Evolutionary conservation across 768 basidiomycete genomes (phyloP).

Genomic region (Cystobasidium ongulense): DNA sequence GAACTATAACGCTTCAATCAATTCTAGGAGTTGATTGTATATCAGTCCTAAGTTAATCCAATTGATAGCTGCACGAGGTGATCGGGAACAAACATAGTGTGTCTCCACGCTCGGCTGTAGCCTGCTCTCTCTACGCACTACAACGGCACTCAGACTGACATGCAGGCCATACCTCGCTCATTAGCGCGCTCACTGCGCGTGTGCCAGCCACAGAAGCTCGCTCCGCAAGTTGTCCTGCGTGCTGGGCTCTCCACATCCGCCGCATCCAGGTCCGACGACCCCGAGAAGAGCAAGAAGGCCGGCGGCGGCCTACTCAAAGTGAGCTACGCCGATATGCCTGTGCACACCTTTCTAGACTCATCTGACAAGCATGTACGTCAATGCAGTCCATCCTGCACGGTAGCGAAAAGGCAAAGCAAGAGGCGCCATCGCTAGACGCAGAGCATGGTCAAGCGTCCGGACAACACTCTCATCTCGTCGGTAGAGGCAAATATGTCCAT

Average conservation of each 20-base stretch:
- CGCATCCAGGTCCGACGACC: background rate
- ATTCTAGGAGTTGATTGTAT: too few species aligned
- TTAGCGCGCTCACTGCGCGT: background rate
- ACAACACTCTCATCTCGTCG: slow-evolving; percentile 74
- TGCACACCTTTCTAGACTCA: background rate
- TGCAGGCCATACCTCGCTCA: background rate
- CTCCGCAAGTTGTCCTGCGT: background rate
- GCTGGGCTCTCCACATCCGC: background rate
- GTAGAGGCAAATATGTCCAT: slow-evolving; percentile 87
- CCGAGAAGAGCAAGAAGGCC: background rate
- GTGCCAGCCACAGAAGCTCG: background rate
- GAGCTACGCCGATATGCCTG: background rate
- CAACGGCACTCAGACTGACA: background rate
- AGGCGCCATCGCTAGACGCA: slow-evolving; percentile 54
- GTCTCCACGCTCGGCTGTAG: background rate
- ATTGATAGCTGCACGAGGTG: too few species aligned
- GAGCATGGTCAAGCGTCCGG: slow-evolving; percentile 44
- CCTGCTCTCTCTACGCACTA: background rate
- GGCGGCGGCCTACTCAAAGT: slow-evolving; percentile 1
- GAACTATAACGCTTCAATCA: too few species aligned
- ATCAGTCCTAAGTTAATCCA: too few species aligned
- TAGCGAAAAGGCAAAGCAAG: slow-evolving; percentile 77
- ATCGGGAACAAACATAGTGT: too few species aligned
- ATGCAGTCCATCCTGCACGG: slow-evolving; percentile 77
- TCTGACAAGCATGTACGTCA: background rate